phyloP scores from a whole-genome alignment of 805 yeast species.

The Metschnikowia cubensis region DNA sequence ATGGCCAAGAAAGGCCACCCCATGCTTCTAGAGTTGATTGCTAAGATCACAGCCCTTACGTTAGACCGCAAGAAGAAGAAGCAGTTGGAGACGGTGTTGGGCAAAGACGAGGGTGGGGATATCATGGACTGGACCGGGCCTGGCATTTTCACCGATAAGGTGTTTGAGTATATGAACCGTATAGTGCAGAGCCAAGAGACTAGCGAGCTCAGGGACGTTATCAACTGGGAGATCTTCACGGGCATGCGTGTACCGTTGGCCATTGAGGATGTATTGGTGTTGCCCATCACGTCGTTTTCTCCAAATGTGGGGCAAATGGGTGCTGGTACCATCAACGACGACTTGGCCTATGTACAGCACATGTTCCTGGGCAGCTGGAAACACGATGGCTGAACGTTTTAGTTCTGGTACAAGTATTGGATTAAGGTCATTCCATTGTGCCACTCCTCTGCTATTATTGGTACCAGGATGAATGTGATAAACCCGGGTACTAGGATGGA shows the following conservation, averaged over 20 bases:
- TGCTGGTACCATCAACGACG: conserved; percentile 39
- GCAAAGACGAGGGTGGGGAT: conserved; percentile 67
- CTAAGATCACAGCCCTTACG: conserved; percentile 75
- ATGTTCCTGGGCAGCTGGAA: no score
- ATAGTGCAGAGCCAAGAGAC: conserved; percentile 25
- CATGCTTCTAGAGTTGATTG: conserved; percentile 70
- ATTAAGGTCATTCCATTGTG: no score
- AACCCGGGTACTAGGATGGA: no score
- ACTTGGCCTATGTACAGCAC: no score
- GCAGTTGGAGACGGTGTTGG: conserved; percentile 42
- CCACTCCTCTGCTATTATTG: no score
- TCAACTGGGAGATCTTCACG: conserved; percentile 56
- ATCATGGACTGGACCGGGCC: conserved; percentile 97
- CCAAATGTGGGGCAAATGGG: conserved; percentile 85
- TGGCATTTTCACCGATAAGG: conserved; percentile 85
- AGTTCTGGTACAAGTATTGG: no score
- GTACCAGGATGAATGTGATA: no score
- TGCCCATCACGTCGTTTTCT: conserved; percentile 67
- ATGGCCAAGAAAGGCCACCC: conserved; percentile 92
- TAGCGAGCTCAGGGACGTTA: conserved; percentile 11
- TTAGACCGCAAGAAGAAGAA: conserved; percentile 49
- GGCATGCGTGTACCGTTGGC: conserved; percentile 51
- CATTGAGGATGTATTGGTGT: conserved; percentile 63
- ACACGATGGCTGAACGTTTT: no score
- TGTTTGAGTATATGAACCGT: conserved; percentile 62